phyloP scores from a whole-genome alignment of 2,329 filamentous ascomycete species.

The Ophiostoma tasmaniense region DNA sequence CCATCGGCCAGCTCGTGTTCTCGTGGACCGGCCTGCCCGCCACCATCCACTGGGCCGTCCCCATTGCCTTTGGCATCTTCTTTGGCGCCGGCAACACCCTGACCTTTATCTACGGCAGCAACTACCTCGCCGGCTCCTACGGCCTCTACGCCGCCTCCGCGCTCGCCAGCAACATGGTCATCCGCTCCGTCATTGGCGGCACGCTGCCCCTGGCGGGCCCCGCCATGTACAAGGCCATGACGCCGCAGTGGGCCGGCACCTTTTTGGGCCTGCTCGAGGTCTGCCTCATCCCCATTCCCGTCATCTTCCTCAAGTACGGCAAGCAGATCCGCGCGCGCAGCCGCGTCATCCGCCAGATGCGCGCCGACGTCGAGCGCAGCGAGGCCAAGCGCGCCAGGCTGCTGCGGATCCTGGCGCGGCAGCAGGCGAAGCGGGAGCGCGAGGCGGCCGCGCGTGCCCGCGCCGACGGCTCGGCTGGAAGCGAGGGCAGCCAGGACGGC shows the following conservation, averaged over 20 bases:
- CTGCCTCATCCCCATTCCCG: conserved; percentile 62
- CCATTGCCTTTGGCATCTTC: conserved; percentile 65
- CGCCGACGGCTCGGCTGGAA: neutral
- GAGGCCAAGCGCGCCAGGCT: conserved; percentile 10
- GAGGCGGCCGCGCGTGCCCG: neutral
- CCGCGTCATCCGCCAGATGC: conserved; percentile 35
- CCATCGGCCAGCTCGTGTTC: conserved; percentile 76
- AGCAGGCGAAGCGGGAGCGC: conserved; percentile 11
- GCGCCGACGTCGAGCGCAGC: conserved; percentile 28
- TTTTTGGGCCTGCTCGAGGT: conserved; percentile 62
- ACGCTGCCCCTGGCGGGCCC: conserved; percentile 63
- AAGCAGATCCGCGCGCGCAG: conserved; percentile 40
- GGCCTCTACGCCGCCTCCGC: conserved; percentile 70
- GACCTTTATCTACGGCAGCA: conserved; percentile 70
- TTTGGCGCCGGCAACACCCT: conserved; percentile 67
- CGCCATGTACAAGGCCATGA: conserved; percentile 58
- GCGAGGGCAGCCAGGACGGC: conserved; percentile 4
- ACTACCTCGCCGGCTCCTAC: conserved; percentile 68
- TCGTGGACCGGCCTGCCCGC: conserved; percentile 76
- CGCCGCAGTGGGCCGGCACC: conserved; percentile 66
- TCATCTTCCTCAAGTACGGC: conserved; percentile 59
- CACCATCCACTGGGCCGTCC: conserved; percentile 69
- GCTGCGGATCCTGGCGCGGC: conserved; percentile 19
- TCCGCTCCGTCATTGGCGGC: conserved; percentile 60
- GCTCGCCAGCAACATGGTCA: conserved; percentile 65